Evolutionary conservation across 2,329 filamentous ascomycete genomes (phyloP), one percentile per base, ranked within the genome.

Genomic region (Cladophialophora yegresii): DNA sequence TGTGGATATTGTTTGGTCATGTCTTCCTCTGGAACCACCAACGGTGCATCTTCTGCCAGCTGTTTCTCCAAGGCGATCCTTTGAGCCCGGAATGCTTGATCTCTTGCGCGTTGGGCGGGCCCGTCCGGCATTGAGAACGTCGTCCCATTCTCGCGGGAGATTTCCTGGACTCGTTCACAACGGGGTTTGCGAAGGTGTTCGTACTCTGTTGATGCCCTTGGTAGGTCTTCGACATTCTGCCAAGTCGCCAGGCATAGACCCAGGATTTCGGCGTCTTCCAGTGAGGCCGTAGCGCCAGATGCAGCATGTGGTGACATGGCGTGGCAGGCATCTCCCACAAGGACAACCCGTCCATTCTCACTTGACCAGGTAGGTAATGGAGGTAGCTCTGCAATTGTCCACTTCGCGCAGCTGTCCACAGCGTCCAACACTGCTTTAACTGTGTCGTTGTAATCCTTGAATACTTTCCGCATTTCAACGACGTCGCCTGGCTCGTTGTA

Each of bases 271-370:
- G 76, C 78, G 57, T 80, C 78, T 67, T 81, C 78, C 5, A 80
- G 73, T 0, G 76, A 75, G 71, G 79, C 78, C 5, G 77, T 77
- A 0, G 77, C 78, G 0, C 79, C 72, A 43, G 79, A 77, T 0
- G 78, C 77, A 69, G 79, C 76, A 61, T 79, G 78, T 2, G 77
- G 77, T 0, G 77, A 69, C 78, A 80, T 80, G 22, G 77, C 75
- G 63, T 80, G 78, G 0, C 77, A 78, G 9, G 78, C 77, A 56
- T 80, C 78, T 4, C 78, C 78, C 1, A 80, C 70, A 5, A 80
- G 70, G 12, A 79, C 66, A 7, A 78, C 45, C 16, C 73, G 75
- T 2, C 70, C 70, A 2, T 72, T 69, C 10, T 40, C 49, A 16
- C 66, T 67, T 13, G 73, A 72, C 69, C 77, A 75, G 1, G 70